Conservation (phyloP, 148 eudicot species). For the Vaccinium vitisidaea region DNA sequence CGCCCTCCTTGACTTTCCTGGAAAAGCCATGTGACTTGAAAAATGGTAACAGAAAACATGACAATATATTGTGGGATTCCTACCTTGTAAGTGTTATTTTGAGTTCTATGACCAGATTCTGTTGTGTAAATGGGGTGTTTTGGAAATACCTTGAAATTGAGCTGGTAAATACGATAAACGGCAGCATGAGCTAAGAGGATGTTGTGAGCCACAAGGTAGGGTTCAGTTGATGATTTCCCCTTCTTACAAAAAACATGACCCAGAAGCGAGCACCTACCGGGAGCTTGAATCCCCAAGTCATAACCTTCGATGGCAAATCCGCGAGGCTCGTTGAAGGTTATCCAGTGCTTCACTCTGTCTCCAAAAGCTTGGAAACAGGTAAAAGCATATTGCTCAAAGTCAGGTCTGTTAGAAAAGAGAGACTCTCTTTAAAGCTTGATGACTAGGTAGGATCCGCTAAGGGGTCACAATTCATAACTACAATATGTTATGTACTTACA, state of each 20-base stretch:
- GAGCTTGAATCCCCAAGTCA: slow-evolving; percentile 85
- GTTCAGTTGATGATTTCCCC: slow-evolving; percentile 79
- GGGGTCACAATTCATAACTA: neutral
- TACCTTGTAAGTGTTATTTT: neutral
- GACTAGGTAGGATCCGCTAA: neutral
- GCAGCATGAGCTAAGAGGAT: slow-evolving; percentile 82
- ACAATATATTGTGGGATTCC: neutral
- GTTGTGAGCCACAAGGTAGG: slow-evolving; percentile 86
- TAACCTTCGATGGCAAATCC: slow-evolving; percentile 78
- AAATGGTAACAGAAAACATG: neutral
- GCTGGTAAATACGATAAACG: slow-evolving; percentile 61
- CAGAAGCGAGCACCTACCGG: slow-evolving; percentile 86
- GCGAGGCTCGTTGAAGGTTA: slow-evolving; percentile 97
- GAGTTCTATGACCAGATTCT: neutral
- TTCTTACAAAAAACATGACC: slow-evolving; percentile 66
- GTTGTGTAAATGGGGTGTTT: neutral
- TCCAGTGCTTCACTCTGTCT: slow-evolving; percentile 90
- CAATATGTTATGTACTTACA: slow-evolving; percentile 43
- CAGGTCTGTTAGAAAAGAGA: slow-evolving; percentile 44
- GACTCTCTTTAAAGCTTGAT: neutral
- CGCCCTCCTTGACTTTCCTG: slow-evolving; percentile 76
- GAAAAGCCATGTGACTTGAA: neutral
- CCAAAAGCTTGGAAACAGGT: slow-evolving; percentile 89
- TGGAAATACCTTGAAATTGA: slow-evolving; percentile 64
- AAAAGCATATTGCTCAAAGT: slow-evolving; percentile 69